These are phyloP conservation scores for Debaryomyces robertsiae DNA, from an alignment of 1,139 yeast species.

Conservation along the genomic window DNA sequence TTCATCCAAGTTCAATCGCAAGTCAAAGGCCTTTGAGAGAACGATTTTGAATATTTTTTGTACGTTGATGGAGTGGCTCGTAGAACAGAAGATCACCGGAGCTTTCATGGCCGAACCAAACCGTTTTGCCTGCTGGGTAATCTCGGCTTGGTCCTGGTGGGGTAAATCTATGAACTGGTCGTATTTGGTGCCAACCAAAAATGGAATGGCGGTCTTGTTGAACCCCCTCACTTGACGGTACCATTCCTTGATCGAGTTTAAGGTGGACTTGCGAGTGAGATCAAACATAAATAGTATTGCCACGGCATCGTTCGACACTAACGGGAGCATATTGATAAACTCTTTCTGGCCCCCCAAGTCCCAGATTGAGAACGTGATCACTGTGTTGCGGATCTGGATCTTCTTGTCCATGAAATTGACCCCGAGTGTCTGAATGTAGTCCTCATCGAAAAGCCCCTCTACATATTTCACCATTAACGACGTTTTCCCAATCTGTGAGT, in stretches of 20 bases:
- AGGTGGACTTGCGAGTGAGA: constrained; percentile 80
- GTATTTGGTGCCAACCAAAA: constrained; percentile 91
- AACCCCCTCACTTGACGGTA: constrained; percentile 90
- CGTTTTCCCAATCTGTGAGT: constrained; percentile 97
- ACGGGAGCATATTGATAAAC: constrained; percentile 92
- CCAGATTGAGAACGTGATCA: constrained; percentile 91
- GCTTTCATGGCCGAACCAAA: constrained; percentile 93
- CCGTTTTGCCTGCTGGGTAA: constrained; percentile 81
- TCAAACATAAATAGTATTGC: constrained; percentile 94
- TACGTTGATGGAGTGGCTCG: constrained; percentile 89
- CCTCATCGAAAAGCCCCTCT: constrained; percentile 90
- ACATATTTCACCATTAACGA: constrained; percentile 97
- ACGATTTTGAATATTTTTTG: constrained; percentile 94
- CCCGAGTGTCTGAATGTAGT: constrained; percentile 90
- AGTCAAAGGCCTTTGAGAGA: constrained; percentile 87
- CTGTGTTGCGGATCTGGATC: constrained; percentile 83
- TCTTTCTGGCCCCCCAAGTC: constrained; percentile 97
- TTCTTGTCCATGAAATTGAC: constrained; percentile 95
- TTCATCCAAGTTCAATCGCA: constrained; percentile 83
- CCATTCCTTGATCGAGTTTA: constrained; percentile 92
- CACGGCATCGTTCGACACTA: constrained; percentile 92
- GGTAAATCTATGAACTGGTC: constrained; percentile 84
- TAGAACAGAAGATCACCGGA: constrained; percentile 86
- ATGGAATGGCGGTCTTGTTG: constrained; percentile 89
- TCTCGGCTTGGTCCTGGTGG: constrained; percentile 78